Evolutionary conservation across 2,329 filamentous ascomycete genomes (phyloP).

Genomic region (Aspergillus nomiae): DNA sequence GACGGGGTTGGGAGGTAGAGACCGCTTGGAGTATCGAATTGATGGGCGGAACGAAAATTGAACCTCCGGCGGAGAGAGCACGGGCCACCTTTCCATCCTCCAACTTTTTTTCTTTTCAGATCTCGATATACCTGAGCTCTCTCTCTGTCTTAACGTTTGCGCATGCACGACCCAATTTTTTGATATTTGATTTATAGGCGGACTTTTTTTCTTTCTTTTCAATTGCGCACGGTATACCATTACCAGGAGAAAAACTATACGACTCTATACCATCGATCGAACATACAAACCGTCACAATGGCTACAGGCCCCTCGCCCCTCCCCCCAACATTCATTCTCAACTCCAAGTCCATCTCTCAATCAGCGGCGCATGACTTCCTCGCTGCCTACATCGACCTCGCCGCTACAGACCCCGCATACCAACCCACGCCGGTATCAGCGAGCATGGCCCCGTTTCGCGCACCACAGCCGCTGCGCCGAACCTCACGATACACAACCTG

Average conservation of each 20-base stretch:
- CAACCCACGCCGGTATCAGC: constrained; percentile 47
- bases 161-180: too few species aligned
- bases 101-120: constrained; percentile 17
- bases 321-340: constrained; percentile 41
- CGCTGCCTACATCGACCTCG: constrained; percentile 45
- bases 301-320: constrained; percentile 38
- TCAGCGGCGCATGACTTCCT: constrained; percentile 45
- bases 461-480: constrained; percentile 43
- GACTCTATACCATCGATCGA: not conserved
- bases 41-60: constrained; percentile 34
- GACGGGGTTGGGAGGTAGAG: constrained; percentile 6
- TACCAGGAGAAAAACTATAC: not conserved
- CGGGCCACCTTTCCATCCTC: constrained; percentile 26
- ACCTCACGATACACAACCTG: constrained; percentile 47
- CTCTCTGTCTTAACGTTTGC: not conserved
- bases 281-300: constrained; percentile 30
- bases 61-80: constrained; percentile 34
- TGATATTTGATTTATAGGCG: not conserved
- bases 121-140: not conserved
- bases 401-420: constrained; percentile 43
- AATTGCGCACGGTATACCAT: not conserved
- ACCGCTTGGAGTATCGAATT: not conserved
- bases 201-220: not conserved
- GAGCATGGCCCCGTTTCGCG: constrained; percentile 46
- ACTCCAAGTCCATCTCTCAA: constrained; percentile 38